Percentiles rank a stretch among this genome's conserved stretches.
Evolutionary conservation across 1,139 yeast genomes (phyloP).

Genomic region (Candida glucosophila): DNA sequence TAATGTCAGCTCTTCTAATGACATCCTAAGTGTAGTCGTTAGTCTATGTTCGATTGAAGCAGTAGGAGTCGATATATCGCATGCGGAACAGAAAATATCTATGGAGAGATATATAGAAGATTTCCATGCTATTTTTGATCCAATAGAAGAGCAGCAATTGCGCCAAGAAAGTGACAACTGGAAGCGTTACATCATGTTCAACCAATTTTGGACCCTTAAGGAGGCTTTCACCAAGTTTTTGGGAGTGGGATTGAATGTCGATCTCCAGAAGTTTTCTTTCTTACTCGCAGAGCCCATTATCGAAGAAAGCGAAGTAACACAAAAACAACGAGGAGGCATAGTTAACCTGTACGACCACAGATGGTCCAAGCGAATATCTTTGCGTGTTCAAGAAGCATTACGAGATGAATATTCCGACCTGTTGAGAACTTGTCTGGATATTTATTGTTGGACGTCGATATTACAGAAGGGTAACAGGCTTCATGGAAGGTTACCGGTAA

Average conservation of each 20-base stretch:
- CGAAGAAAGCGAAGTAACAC: background rate
- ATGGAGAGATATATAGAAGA: constrained; percentile 26
- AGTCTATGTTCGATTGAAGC: constrained; percentile 17
- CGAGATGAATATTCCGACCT: no score
- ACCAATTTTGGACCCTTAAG: constrained; percentile 64
- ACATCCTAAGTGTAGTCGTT: constrained; percentile 37
- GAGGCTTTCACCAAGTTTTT: constrained; percentile 58
- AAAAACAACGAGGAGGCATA: background rate
- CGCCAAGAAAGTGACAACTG: constrained; percentile 7
- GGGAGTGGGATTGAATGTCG: constrained; percentile 55
- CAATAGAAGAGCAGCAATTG: constrained; percentile 28
- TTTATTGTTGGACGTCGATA: no score
- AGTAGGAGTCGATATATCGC: constrained; percentile 60
- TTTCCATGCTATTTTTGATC: constrained; percentile 43
- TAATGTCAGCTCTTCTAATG: constrained; percentile 52
- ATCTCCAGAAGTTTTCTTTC: constrained; percentile 24
- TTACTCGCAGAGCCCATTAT: constrained; percentile 3
- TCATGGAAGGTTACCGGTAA: no score
- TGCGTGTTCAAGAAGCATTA: no score
- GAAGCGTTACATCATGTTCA: constrained; percentile 24
- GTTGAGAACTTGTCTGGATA: no score
- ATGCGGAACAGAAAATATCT: constrained; percentile 33
- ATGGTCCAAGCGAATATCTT: background rate
- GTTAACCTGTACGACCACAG: background rate
- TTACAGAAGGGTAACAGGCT: no score